Conservation (phyloP, 2,329 filamentous ascomycete species). For the Fusarium udum region DNA sequence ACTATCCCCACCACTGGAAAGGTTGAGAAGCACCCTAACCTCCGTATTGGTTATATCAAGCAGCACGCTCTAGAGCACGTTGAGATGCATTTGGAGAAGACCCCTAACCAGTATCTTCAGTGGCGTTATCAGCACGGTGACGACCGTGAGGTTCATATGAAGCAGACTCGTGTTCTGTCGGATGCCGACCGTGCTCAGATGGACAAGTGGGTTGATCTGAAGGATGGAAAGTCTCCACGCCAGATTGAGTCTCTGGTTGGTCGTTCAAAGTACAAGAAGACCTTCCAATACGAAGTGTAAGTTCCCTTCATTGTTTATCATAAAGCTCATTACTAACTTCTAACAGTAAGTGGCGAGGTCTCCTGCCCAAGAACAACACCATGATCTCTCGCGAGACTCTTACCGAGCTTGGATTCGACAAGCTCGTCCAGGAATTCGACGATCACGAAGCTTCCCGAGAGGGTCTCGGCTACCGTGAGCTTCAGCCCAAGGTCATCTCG, state of each 20-base stretch:
- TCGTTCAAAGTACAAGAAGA: slow-evolving; percentile 99
- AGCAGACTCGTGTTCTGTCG: slow-evolving; percentile 92
- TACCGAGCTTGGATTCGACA: slow-evolving; percentile 84
- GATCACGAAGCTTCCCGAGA: slow-evolving; percentile 99
- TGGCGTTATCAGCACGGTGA: slow-evolving; percentile 98
- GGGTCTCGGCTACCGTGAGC: slow-evolving; percentile 92
- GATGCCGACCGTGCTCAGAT: slow-evolving; percentile 88
- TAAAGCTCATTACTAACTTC: slow-evolving; percentile 41
- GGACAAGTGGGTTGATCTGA: slow-evolving; percentile 87
- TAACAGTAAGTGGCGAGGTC: slow-evolving; percentile 83
- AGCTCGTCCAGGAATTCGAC: slow-evolving; percentile 97
- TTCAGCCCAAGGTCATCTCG: slow-evolving; percentile 92
- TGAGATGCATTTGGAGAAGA: slow-evolving; percentile 99
- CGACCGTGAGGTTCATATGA: slow-evolving; percentile 95
- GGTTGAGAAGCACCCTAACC: slow-evolving; percentile 97
- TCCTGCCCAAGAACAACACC: slow-evolving; percentile 92
- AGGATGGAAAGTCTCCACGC: slow-evolving; percentile 79
- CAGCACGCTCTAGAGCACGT: slow-evolving; percentile 99
- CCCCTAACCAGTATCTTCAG: slow-evolving; percentile 97
- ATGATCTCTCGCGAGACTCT: slow-evolving; percentile 95
- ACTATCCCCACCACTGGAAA: slow-evolving; percentile 82
- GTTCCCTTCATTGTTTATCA: slow-evolving; percentile 42
- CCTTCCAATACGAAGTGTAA: slow-evolving; percentile 96
- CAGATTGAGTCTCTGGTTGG: slow-evolving; percentile 91
- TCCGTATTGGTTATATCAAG: slow-evolving; percentile 99